Percentiles rank a stretch among this genome's conserved stretches.
phyloP scores from a whole-genome alignment of 805 yeast genomes.

The Candida pseudoglaebosa region DNA sequence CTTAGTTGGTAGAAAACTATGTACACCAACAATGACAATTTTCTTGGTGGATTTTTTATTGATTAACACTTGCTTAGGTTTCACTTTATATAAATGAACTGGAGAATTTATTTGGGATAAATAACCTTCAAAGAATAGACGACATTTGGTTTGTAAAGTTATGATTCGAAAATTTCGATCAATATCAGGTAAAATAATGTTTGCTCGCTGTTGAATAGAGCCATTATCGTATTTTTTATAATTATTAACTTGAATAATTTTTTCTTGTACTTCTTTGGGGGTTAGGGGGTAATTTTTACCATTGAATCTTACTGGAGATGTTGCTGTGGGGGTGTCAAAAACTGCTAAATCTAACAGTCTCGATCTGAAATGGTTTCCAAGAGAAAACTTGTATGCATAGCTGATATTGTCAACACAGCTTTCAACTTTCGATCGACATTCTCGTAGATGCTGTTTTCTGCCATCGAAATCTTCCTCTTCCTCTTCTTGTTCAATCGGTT shows the following conservation, averaged over 20 bases:
- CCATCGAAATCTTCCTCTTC: slow-evolving; percentile 12
- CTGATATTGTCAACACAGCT: slow-evolving; percentile 26
- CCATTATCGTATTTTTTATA: slow-evolving; percentile 3
- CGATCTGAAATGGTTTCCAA: slow-evolving; percentile 9
- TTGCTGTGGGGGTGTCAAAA: slow-evolving; percentile 28
- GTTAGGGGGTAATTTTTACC: slow-evolving; percentile 28
- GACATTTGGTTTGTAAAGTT: slow-evolving; percentile 19
- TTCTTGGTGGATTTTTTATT: slow-evolving; percentile 14
- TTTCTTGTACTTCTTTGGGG: slow-evolving; percentile 34
- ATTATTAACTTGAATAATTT: slow-evolving; percentile 11
- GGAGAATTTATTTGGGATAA: slow-evolving; percentile 19
- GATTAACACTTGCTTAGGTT: slow-evolving; percentile 6
- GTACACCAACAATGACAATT: slow-evolving; percentile 33
- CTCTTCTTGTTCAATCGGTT: slow-evolving; percentile 8
- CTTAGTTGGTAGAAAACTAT: slow-evolving; percentile 38
- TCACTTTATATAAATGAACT: slow-evolving; percentile 22
- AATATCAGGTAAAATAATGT: slow-evolving; percentile 17
- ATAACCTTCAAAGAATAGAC: slow-evolving; percentile 21
- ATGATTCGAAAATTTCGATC: slow-evolving; percentile 20
- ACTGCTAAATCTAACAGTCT: slow-evolving; percentile 28
- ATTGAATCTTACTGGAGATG: slow-evolving; percentile 30
- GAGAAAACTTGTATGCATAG: slow-evolving; percentile 21
- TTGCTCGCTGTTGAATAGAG: background rate
- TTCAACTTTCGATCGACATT: slow-evolving; percentile 32
- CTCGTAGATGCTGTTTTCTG: slow-evolving; percentile 20